Conservation (phyloP, 345 rosid genomes). For the Punica granatum region DNA sequence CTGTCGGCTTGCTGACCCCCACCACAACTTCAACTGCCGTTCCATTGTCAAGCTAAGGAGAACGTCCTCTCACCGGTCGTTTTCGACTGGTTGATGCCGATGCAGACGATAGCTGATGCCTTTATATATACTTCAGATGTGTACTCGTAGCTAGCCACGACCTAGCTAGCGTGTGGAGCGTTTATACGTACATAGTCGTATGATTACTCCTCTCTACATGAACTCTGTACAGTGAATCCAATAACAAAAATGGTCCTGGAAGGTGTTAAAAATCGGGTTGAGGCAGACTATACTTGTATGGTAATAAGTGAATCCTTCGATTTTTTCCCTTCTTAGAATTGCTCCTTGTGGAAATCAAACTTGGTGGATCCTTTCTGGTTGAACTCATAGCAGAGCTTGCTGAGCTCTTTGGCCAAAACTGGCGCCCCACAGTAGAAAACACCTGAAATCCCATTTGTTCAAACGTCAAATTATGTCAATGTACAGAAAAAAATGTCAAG, state of each 20-base stretch:
- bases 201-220: neutral
- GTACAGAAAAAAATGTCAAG: neutral
- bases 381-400: slow-evolving; percentile 83
- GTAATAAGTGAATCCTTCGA: neutral
- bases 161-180: neutral
- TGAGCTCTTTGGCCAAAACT: slow-evolving; percentile 79
- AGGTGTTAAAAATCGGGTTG: neutral
- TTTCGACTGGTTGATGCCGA: neutral
- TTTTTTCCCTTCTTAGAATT: slow-evolving; percentile 35
- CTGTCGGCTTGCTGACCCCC: neutral
- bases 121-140: too few species aligned
- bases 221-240: neutral
- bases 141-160: neutral
- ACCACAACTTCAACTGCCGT: too few species aligned
- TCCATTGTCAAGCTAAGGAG: neutral
- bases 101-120: too few species aligned
- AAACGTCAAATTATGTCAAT: neutral
- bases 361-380: slow-evolving; percentile 90
- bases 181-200: neutral
- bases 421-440: slow-evolving; percentile 98
- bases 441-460: slow-evolving; percentile 37
- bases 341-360: slow-evolving; percentile 97
- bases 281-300: neutral
- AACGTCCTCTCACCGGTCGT: neutral
- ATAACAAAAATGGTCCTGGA: neutral